phyloP scores from a whole-genome alignment of 208 protist species.

The Angomonas deanei region DNA sequence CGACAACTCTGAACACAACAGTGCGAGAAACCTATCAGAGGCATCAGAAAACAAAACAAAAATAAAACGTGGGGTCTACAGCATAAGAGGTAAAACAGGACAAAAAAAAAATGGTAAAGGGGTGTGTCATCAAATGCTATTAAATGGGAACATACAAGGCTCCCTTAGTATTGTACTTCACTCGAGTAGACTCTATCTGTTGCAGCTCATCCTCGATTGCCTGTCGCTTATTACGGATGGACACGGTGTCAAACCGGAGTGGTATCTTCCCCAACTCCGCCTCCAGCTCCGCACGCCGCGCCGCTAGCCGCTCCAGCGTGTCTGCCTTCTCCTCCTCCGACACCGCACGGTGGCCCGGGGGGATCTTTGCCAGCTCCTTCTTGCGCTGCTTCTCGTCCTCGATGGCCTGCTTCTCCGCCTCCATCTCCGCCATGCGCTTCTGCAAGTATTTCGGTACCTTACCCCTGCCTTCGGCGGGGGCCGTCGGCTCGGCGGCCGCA shows the following conservation, averaged over 20 bases:
- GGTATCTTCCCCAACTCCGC: constrained; percentile 76
- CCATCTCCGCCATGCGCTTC: constrained; percentile 78
- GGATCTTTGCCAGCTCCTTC: constrained; percentile 61
- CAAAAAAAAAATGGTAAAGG: neutral
- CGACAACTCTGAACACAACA: too few relatives aligned
- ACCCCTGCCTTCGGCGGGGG: constrained; percentile 22
- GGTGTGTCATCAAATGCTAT: neutral
- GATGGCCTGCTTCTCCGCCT: constrained; percentile 58
- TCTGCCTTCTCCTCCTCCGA: constrained; percentile 69
- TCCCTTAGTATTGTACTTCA: constrained; percentile 66
- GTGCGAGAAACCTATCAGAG: too few relatives aligned
- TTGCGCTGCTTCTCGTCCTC: constrained; percentile 43
- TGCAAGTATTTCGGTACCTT: constrained; percentile 69
- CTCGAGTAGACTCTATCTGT: constrained; percentile 51
- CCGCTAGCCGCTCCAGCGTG: constrained; percentile 43
- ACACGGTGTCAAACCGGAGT: constrained; percentile 78
- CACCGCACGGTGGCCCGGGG: constrained; percentile 74
- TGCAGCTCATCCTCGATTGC: constrained; percentile 70
- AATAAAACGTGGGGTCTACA: too few relatives aligned
- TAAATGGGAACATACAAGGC: constrained; percentile 67
- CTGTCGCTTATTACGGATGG: constrained; percentile 45
- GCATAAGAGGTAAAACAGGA: neutral
- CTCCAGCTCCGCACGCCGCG: constrained; percentile 64
- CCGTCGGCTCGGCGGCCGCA: neutral
- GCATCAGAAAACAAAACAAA: too few relatives aligned